Conservation (phyloP, 345 rosid genomes). For the Raphanus sativus region DNA sequence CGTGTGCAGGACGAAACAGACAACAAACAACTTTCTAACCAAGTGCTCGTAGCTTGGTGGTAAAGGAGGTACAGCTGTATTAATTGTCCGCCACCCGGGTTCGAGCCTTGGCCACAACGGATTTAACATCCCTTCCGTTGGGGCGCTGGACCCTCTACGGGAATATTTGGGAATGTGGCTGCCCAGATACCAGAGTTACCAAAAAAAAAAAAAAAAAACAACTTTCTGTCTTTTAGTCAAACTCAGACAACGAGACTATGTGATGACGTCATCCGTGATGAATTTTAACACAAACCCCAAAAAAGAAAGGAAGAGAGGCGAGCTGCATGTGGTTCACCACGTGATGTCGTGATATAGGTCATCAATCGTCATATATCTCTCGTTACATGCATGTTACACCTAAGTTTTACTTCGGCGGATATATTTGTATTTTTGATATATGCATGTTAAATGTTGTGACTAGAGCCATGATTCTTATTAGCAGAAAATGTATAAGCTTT, state of each 20-base stretch:
- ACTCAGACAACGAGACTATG: conserved; percentile 6
- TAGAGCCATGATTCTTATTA: background rate
- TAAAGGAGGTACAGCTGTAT: too few species aligned
- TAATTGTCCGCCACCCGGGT: too few species aligned
- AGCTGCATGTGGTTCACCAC: conserved; percentile 27
- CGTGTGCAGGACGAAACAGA: conserved; percentile 17
- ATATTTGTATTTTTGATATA: background rate
- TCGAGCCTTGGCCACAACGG: too few species aligned
- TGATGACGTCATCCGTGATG: conserved; percentile 27
- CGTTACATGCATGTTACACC: background rate
- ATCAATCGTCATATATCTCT: background rate
- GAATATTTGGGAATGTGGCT: too few species aligned
- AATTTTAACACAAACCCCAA: background rate
- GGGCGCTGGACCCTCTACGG: too few species aligned
- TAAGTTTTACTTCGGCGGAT: background rate
- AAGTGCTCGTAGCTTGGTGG: too few species aligned
- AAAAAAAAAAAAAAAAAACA: too few species aligned
- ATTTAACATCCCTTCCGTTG: too few species aligned
- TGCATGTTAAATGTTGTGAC: background rate
- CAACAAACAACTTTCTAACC: conserved; percentile 5
- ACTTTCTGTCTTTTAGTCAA: conserved; percentile 15
- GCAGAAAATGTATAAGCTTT: background rate
- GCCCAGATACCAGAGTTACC: too few species aligned
- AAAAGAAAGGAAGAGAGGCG: background rate
- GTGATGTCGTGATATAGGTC: conserved; percentile 15